Evolutionary conservation across 2,329 filamentous ascomycete species (phyloP).

Genomic region (Aspergillus bombycis): DNA sequence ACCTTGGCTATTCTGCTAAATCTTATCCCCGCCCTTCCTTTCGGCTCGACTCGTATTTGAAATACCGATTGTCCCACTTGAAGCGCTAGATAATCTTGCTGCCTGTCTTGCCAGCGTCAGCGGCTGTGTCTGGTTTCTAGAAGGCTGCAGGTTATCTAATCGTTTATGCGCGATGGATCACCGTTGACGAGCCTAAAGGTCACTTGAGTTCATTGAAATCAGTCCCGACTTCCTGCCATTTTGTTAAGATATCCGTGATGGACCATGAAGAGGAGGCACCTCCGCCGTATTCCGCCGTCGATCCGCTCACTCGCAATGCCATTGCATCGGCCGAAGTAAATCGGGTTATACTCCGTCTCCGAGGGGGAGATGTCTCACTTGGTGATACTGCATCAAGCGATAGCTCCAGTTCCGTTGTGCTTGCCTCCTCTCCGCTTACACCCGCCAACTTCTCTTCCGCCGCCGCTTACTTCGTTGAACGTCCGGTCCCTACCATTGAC

Average conservation of each 20-base stretch:
- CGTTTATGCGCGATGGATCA: conserved; percentile 22
- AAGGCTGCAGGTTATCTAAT: conserved; percentile 8
- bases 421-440: conserved; percentile 17
- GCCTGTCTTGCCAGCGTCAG: conserved; percentile 27
- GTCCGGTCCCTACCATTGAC: conserved; percentile 31
- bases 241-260: conserved; percentile 26
- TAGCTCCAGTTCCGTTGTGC: conserved; percentile 22
- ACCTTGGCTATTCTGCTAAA: conserved; percentile 1
- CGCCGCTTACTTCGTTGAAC: conserved; percentile 43
- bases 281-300: conserved; percentile 46
- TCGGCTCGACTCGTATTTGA: neutral
- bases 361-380: conserved; percentile 24
- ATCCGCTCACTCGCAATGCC: conserved; percentile 35
- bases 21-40: neutral
- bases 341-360: conserved; percentile 21
- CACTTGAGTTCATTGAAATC: conserved; percentile 3
- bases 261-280: conserved; percentile 44
- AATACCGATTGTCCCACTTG: neutral
- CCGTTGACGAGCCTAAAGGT: conserved; percentile 13
- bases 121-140: conserved; percentile 13
- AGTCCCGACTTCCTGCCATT: neutral
- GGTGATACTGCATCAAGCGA: conserved; percentile 17
- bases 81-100: conserved; percentile 32
- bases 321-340: conserved; percentile 17
- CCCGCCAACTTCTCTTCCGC: conserved; percentile 41